A percentile compares a stretch with the other conserved stretches of the same genome.
phyloP scores from a whole-genome alignment of 768 basidiomycete species.

The Mycena kentingensis region DNA sequence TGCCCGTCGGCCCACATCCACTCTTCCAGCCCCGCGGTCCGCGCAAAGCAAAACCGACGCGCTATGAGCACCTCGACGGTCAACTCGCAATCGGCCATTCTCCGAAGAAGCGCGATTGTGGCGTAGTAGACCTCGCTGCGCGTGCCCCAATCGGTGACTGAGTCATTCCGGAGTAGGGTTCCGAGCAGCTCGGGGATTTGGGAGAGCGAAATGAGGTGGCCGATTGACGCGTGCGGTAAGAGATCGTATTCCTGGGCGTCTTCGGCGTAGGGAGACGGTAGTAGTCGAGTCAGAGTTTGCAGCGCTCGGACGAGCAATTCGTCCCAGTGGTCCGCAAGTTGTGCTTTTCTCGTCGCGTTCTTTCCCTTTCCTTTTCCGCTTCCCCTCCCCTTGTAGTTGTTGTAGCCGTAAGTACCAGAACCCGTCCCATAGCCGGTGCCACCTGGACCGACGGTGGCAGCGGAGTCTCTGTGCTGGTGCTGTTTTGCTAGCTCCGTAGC shows the following conservation, averaged over 20 bases:
- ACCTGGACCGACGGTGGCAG: conserved; percentile 52
- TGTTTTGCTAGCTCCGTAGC: conserved; percentile 36
- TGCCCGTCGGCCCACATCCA: conserved; percentile 52
- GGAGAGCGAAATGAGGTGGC: conserved; percentile 43
- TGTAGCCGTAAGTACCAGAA: not conserved
- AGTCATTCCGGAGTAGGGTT: conserved; percentile 55
- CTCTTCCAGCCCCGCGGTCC: conserved; percentile 43
- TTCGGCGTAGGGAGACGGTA: conserved; percentile 50
- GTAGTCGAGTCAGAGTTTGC: conserved; percentile 39
- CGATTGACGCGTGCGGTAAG: conserved; percentile 49
- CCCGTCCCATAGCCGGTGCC: conserved; percentile 52
- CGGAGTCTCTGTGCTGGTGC: conserved; percentile 13
- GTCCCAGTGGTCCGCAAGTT: conserved; percentile 40
- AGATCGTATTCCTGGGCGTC: conserved; percentile 47
- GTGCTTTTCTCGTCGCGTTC: conserved; percentile 1
- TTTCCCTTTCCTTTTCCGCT: conserved; percentile 2
- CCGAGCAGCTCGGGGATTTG: conserved; percentile 49
- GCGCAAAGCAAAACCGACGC: conserved; percentile 39
- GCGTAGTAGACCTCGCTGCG: conserved; percentile 50
- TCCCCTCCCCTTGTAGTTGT: not conserved
- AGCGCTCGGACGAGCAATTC: conserved; percentile 41
- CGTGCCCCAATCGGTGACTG: conserved; percentile 53
- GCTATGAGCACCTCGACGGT: conserved; percentile 48
- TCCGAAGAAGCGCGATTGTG: conserved; percentile 47
- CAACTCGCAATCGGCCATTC: conserved; percentile 54